These are phyloP conservation scores for Emergomyces africanus DNA, from an alignment of 2,329 filamentous ascomycete species.

Conservation along the genomic window DNA sequence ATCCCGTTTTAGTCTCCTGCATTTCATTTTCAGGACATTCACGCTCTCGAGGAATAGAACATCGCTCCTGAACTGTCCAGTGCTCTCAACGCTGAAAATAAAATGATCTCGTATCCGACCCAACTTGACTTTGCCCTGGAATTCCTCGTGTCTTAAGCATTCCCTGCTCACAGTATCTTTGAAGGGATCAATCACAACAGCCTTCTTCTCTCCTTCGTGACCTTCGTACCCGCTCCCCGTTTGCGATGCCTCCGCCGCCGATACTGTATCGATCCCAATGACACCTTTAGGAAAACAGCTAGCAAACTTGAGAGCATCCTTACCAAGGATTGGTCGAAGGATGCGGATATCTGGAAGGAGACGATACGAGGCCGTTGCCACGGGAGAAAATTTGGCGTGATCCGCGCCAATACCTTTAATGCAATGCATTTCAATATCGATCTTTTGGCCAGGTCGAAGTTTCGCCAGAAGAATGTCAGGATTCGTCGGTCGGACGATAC, in stretches of 20 bases:
- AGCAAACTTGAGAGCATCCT: constrained; percentile 78
- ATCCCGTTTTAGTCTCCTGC: constrained; percentile 36
- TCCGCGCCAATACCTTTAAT: constrained; percentile 89
- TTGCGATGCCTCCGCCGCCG: constrained; percentile 49
- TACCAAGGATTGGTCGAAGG: constrained; percentile 65
- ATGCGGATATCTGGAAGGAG: constrained; percentile 83
- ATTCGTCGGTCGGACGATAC: constrained; percentile 64
- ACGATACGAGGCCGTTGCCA: constrained; percentile 87
- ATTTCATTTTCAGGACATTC: constrained; percentile 75
- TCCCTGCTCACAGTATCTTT: constrained; percentile 92
- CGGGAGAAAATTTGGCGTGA: constrained; percentile 94
- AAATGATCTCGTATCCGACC: constrained; percentile 89
- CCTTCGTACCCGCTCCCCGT: constrained; percentile 56
- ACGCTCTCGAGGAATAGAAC: constrained; percentile 85
- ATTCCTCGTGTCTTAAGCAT: constrained; percentile 80
- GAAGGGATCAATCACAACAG: constrained; percentile 78
- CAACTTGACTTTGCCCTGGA: constrained; percentile 89
- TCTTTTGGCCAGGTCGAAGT: constrained; percentile 76
- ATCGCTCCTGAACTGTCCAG: constrained; percentile 89
- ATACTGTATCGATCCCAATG: constrained; percentile 64
- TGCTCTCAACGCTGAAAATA: constrained; percentile 91
- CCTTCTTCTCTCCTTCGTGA: constrained; percentile 68
- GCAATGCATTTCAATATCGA: constrained; percentile 81
- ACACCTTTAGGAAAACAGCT: constrained; percentile 83
- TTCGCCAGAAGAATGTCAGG: constrained; percentile 93